phyloP scores from a whole-genome alignment of 345 rosid genomes.

The Sonneratia caseolaris region DNA sequence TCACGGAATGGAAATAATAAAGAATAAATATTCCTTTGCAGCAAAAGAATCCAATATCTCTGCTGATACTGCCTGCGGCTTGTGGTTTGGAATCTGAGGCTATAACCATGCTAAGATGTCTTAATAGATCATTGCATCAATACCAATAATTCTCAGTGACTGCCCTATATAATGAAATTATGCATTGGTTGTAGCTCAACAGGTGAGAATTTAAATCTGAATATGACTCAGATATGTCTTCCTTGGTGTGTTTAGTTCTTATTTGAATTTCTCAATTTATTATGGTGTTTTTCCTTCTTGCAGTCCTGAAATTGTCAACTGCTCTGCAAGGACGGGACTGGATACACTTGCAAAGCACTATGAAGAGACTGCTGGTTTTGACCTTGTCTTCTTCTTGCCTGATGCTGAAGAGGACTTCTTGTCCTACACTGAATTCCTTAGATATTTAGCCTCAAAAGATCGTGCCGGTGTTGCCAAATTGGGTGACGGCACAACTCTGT shows the following conservation, averaged over 20 bases:
- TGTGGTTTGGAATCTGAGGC: background rate
- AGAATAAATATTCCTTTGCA: background rate
- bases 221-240: background rate
- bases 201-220: background rate
- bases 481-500: slow-evolving; percentile 76
- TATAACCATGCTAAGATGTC: background rate
- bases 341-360: slow-evolving; percentile 86
- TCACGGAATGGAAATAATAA: background rate
- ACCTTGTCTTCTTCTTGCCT: slow-evolving; percentile 83
- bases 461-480: slow-evolving; percentile 98
- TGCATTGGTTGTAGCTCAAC: background rate
- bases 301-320: slow-evolving; percentile 85
- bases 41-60: background rate
- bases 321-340: slow-evolving; percentile 96
- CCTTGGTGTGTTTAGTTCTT: background rate
- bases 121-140: no score
- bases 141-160: no score
- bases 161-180: background rate
- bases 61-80: background rate
- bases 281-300: slow-evolving; percentile 9
- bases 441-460: slow-evolving; percentile 74
- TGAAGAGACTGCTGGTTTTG: slow-evolving; percentile 68
- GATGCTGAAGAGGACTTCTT: slow-evolving; percentile 93
- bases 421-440: slow-evolving; percentile 89
- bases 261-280: background rate